Conservation (phyloP, 2,329 filamentous ascomycete genomes). For the Fusarium avenaceum region DNA sequence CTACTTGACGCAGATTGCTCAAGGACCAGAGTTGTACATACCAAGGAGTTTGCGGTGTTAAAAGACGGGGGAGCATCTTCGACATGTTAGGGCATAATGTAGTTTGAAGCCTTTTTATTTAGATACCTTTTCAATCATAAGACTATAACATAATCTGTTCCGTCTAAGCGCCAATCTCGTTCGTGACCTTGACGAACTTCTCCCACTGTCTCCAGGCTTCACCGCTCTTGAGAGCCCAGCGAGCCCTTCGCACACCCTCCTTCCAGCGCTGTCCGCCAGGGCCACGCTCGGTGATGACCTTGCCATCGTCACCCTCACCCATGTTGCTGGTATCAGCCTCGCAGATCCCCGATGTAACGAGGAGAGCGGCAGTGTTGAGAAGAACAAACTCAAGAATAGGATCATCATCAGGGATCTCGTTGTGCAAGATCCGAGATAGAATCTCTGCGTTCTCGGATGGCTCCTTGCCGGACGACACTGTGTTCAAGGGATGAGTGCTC, state of each 20-base stretch:
- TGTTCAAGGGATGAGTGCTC: constrained; percentile 76
- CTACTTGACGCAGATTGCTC: not conserved
- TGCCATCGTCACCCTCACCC: constrained; percentile 83
- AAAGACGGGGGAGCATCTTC: not conserved
- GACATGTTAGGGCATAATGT: constrained; percentile 4
- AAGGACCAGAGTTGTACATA: constrained; percentile 32
- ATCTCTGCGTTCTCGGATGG: constrained; percentile 91
- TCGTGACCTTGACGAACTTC: constrained; percentile 86
- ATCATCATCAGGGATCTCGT: constrained; percentile 79
- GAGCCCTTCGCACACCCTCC: constrained; percentile 88
- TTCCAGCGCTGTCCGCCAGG: constrained; percentile 94
- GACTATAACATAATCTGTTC: not conserved
- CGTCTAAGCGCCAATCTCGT: constrained; percentile 58
- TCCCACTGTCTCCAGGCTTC: constrained; percentile 87
- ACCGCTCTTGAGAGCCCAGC: constrained; percentile 89
- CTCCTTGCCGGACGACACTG: constrained; percentile 87
- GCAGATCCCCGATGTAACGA: constrained; percentile 88
- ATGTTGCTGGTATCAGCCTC: constrained; percentile 85
- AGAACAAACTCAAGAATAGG: constrained; percentile 94
- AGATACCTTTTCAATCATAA: constrained; percentile 9
- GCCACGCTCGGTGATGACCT: constrained; percentile 84
- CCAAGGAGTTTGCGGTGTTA: constrained; percentile 15
- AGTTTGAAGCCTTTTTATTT: constrained; percentile 11
- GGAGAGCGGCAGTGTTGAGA: constrained; percentile 90
- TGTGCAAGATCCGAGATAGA: constrained; percentile 79